Percentiles rank a stretch among this genome's conserved stretches.
phyloP scores from a whole-genome alignment of 306 rosid genomes.

The Oxytropis ochrocephala region DNA sequence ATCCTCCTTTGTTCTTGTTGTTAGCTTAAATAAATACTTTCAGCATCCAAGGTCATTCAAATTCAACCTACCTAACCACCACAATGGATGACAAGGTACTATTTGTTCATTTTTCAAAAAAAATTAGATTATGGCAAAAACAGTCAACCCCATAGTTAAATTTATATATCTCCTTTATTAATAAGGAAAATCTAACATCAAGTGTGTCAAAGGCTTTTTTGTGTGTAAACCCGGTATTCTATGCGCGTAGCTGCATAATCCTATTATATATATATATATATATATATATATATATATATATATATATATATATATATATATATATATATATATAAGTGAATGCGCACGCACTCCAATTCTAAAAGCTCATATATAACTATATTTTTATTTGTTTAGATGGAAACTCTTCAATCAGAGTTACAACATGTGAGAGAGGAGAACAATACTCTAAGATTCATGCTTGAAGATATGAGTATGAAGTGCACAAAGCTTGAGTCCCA shows the following conservation, averaged over 20 bases:
- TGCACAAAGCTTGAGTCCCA: conserved; percentile 34
- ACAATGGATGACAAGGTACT: conserved; percentile 34
- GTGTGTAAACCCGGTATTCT: too few relatives aligned
- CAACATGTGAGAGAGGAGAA: conserved; percentile 48
- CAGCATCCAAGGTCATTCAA: conserved; percentile 2
- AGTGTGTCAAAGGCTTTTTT: too few relatives aligned
- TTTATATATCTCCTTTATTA: too few relatives aligned
- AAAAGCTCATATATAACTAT: neutral
- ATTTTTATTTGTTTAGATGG: conserved; percentile 27
- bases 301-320: too few relatives aligned
- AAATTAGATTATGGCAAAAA: too few relatives aligned
- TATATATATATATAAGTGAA: too few relatives aligned
- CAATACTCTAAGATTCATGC: conserved; percentile 38
- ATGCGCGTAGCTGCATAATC: too few relatives aligned
- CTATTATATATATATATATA: too few relatives aligned
- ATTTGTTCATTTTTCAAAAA: too few relatives aligned
- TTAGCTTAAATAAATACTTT: neutral
- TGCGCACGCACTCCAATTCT: neutral
- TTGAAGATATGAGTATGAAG: conserved; percentile 41
- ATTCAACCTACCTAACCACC: neutral
- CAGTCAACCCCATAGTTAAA: too few relatives aligned
- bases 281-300: too few relatives aligned
- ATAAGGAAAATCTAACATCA: too few relatives aligned
- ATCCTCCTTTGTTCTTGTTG: neutral
- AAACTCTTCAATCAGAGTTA: conserved; percentile 26